These are phyloP conservation scores for Leptographium radiaticola DNA, from an alignment of 2,329 filamentous ascomycete species.

Conservation along the genomic window DNA sequence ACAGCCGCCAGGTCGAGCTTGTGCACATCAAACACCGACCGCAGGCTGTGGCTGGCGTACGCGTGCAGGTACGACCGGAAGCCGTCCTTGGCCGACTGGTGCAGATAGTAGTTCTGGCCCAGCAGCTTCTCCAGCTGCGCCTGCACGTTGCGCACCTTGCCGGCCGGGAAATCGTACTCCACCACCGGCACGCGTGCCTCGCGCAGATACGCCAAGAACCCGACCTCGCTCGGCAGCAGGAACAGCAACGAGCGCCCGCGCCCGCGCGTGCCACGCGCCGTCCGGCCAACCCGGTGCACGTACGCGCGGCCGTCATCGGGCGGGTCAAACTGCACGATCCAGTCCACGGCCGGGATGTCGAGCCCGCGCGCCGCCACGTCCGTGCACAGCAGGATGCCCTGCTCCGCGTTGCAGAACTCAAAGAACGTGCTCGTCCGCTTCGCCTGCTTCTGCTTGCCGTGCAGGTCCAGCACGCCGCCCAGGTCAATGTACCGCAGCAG, in stretches of 20 bases:
- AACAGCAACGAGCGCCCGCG: constrained; percentile 89
- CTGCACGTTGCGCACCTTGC: constrained; percentile 85
- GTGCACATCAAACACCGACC: constrained; percentile 74
- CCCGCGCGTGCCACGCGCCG: constrained; percentile 68
- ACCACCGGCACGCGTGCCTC: constrained; percentile 85
- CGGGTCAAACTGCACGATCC: constrained; percentile 92
- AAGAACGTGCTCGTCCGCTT: constrained; percentile 99
- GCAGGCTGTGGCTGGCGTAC: constrained; percentile 75
- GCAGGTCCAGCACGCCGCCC: constrained; percentile 56
- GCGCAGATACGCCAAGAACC: constrained; percentile 84
- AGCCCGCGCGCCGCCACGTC: constrained; percentile 91
- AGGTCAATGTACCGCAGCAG: constrained; percentile 96
- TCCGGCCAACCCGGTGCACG: constrained; percentile 92
- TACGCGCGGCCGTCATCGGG: constrained; percentile 85
- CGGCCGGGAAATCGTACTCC: constrained; percentile 87
- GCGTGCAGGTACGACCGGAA: constrained; percentile 90
- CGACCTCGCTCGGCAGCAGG: constrained; percentile 80
- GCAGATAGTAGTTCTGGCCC: constrained; percentile 89
- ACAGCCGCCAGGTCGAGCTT: constrained; percentile 75
- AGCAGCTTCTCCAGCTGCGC: constrained; percentile 91
- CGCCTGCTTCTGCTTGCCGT: constrained; percentile 88
- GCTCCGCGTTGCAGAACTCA: constrained; percentile 66
- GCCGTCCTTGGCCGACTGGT: constrained; percentile 68
- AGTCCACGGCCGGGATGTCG: constrained; percentile 89
- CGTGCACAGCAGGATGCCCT: constrained; percentile 86